Percentiles rank a stretch among this genome's conserved stretches.
Conservation (phyloP, 257 asterid genomes). For the Rauvolfia tetraphylla region DNA sequence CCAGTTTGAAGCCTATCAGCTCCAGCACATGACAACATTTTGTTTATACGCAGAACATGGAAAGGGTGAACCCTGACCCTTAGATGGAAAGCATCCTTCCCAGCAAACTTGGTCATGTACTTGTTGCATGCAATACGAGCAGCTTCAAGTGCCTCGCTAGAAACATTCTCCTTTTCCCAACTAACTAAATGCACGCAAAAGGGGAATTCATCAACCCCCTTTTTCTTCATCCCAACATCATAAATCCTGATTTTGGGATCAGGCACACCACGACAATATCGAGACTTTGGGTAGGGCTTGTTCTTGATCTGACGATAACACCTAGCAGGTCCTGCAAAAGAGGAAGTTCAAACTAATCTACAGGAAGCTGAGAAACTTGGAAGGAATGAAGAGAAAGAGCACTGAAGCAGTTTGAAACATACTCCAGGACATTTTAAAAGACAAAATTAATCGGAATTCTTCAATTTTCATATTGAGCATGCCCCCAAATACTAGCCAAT, state of each 20-base stretch:
- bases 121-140: constrained; percentile 29
- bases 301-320: constrained; percentile 34
- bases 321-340: constrained; percentile 31
- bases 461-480: not conserved
- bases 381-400: not conserved
- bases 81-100: constrained; percentile 35
- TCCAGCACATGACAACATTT: constrained; percentile 39
- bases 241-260: constrained; percentile 32
- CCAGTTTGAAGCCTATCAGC: constrained; percentile 35
- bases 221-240: constrained; percentile 28
- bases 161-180: constrained; percentile 29
- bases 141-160: constrained; percentile 33
- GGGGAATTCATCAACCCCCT: constrained; percentile 30
- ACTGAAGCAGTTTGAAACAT: not conserved
- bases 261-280: constrained; percentile 34
- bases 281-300: constrained; percentile 35
- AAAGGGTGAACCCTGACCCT: constrained; percentile 35
- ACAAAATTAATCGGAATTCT: not conserved
- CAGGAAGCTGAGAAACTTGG: not conserved
- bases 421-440: not conserved
- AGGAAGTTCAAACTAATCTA: not conserved
- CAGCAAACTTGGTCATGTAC: constrained; percentile 31
- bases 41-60: constrained; percentile 34
- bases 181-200: constrained; percentile 31
- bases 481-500: not conserved